Base-by-base conservation (phyloP, 2,329 filamentous ascomycete species). In the Colletotrichum australisinense region DNA sequence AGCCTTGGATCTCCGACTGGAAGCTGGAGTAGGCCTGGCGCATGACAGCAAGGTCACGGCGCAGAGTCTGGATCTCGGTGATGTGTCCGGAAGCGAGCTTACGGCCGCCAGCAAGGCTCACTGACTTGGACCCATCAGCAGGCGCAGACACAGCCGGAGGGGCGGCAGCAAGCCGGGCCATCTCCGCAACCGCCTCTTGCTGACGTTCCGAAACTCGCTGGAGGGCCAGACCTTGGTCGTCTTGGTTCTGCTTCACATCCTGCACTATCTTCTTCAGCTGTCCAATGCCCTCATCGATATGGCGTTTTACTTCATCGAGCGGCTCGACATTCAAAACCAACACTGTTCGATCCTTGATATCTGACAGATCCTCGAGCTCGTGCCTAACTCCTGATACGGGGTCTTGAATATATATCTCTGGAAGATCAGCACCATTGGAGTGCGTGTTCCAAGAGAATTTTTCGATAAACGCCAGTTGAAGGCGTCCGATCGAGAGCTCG, bases 391-490 rank as follows among this genome's bases (percentile, higher is more conserved):
- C 97, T 9, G 97, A 98, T 2, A 98, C 90, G 0, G 95, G 93
- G 81, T 99, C 97, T 81, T 99, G 97, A 19, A 99, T 97, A 81
- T 99, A 98, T 19, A 99, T 98, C 78, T 99, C 97, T 0, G 97
- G 97, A 58, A 99, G 85, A 80, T 99, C 97, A 16, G 92, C 91
- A 8, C 97, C 97, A 78, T 98, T 97, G 74, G 95, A 93, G 78
- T 98, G 95, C 1, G 96, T 98, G 78, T 98, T 98, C 95, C 97
- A 99, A 0, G 96, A 97, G 80, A 99, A 99, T 81, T 98, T 99
- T 77, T 99, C 97, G 77, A 99, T 99, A 78, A 99, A 99, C 1
- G 97, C 96, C 32, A 99, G 88, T 81, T 99, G 96, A 71, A 99
- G 84, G 28, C 95, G 91, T 1, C 95, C 95, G 72, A 98, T 93